phyloP scores from a whole-genome alignment of 1,284 basidiomycete species.

The Coniferiporia weirii region DNA sequence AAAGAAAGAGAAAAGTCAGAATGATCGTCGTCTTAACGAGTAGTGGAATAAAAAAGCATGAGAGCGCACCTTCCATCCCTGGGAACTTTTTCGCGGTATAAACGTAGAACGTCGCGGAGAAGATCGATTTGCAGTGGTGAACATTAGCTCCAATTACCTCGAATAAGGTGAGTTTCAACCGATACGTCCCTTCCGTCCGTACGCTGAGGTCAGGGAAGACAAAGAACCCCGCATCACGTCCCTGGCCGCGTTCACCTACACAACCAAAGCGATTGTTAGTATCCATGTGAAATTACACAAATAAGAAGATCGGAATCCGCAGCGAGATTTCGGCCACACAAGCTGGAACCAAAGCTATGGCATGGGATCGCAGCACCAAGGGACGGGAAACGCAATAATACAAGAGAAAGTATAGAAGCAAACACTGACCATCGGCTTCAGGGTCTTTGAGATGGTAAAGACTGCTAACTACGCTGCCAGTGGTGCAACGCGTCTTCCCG shows the following conservation, averaged over 20 bases:
- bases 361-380: background rate
- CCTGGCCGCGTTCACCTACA: slow-evolving; percentile 16
- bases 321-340: background rate
- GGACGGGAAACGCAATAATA: background rate
- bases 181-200: slow-evolving; percentile 81
- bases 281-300: background rate
- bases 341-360: background rate
- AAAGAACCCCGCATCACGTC: slow-evolving; percentile 81
- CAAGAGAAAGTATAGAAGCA: background rate
- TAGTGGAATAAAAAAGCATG: background rate
- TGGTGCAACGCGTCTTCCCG: slow-evolving; percentile 85
- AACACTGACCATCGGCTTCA: slow-evolving; percentile 35
- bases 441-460: slow-evolving; percentile 95
- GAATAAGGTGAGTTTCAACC: slow-evolving; percentile 87
- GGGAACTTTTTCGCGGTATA: slow-evolving; percentile 95
- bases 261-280: background rate
- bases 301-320: slow-evolving; percentile 2
- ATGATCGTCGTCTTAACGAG: background rate
- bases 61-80: slow-evolving; percentile 76
- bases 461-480: slow-evolving; percentile 85
- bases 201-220: slow-evolving; percentile 87
- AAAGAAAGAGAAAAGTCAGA: slow-evolving; percentile 8
- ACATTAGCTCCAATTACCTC: slow-evolving; percentile 88
- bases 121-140: slow-evolving; percentile 84
- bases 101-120: slow-evolving; percentile 82